Percentiles rank a stretch among this genome's conserved stretches.
Evolutionary conservation across 2,329 filamentous ascomycete genomes (phyloP).

Genomic region (Diaporthe nobilis): DNA sequence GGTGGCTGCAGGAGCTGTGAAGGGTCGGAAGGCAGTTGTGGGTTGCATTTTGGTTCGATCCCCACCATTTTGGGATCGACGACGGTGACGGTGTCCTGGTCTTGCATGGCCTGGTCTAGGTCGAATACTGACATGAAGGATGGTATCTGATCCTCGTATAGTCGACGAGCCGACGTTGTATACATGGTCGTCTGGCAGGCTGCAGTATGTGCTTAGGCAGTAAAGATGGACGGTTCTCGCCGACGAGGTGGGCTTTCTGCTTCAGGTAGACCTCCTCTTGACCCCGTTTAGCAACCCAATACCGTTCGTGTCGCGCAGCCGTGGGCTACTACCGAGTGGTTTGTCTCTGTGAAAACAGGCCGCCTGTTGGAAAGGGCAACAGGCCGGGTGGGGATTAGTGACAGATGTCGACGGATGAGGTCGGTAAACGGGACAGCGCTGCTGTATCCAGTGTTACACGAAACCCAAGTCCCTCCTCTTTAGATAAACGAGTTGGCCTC

Average conservation of each 20-base stretch:
- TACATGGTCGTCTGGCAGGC: slow-evolving; percentile 63
- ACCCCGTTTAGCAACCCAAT: slow-evolving; percentile 16
- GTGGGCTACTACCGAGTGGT: slow-evolving; percentile 7
- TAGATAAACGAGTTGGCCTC: slow-evolving; percentile 26
- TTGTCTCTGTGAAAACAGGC: slow-evolving; percentile 18
- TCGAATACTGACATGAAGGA: slow-evolving; percentile 84
- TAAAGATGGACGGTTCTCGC: slow-evolving; percentile 17
- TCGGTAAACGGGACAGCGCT: slow-evolving; percentile 61
- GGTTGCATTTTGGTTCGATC: slow-evolving; percentile 56
- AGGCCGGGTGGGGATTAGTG: slow-evolving; percentile 32
- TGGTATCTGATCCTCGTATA: slow-evolving; percentile 80
- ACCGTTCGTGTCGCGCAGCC: slow-evolving; percentile 28
- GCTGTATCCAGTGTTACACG: slow-evolving; percentile 62
- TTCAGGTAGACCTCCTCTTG: slow-evolving; percentile 22
- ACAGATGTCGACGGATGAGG: slow-evolving; percentile 9
- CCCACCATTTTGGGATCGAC: slow-evolving; percentile 68
- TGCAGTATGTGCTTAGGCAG: slow-evolving; percentile 32
- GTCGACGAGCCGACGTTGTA: slow-evolving; percentile 71
- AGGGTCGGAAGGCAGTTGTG: slow-evolving; percentile 55
- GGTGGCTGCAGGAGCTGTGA: slow-evolving; percentile 49
- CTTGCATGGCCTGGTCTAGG: slow-evolving; percentile 68
- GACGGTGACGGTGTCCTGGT: slow-evolving; percentile 67
- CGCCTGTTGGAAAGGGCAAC: slow-evolving; percentile 22
- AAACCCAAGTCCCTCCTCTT: slow-evolving; percentile 34
- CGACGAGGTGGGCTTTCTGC: slow-evolving; percentile 8